Conservation (phyloP, 2,329 filamentous ascomycete genomes). For the Pseudogymnoascus sp. region DNA sequence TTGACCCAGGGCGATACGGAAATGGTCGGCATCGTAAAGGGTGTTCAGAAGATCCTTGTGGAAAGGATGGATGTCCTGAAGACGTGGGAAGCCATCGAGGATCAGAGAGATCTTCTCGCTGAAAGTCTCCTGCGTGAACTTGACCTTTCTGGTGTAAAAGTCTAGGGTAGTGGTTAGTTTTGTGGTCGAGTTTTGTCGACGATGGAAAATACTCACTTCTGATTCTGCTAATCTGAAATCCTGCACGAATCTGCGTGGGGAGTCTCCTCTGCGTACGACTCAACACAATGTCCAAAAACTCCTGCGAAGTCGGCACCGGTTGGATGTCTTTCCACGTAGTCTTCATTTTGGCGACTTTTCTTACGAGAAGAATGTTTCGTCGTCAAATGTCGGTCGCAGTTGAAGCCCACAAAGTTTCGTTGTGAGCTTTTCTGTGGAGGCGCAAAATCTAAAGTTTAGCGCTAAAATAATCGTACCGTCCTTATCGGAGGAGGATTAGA, state of each 20-base stretch:
- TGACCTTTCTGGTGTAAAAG: conserved; percentile 97
- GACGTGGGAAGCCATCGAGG: conserved; percentile 83
- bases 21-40: conserved; percentile 96
- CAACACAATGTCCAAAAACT: conserved; percentile 96
- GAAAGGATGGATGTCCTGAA: conserved; percentile 94
- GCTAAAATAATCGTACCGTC: conserved; percentile 10
- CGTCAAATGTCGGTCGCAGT: conserved; percentile 7
- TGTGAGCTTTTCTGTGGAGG: conserved; percentile 9
- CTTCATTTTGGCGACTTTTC: conserved; percentile 41
- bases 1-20: conserved; percentile 92
- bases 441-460: conserved; percentile 10
- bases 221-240: conserved; percentile 94
- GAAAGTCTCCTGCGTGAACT: conserved; percentile 96
- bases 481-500: neutral
- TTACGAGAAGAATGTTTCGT: conserved; percentile 8
- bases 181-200: neutral
- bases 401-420: conserved; percentile 9
- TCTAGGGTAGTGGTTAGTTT: conserved; percentile 37
- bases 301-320: conserved; percentile 82
- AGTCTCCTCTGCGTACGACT: conserved; percentile 87
- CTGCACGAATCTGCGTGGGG: conserved; percentile 89
- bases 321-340: conserved; percentile 70
- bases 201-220: conserved; percentile 39
- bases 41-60: conserved; percentile 84
- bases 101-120: conserved; percentile 87